A percentile compares a stretch with the other conserved stretches of the same genome.
phyloP scores from a whole-genome alignment of 495 filamentous ascomycete species.

The Halenospora varia region DNA sequence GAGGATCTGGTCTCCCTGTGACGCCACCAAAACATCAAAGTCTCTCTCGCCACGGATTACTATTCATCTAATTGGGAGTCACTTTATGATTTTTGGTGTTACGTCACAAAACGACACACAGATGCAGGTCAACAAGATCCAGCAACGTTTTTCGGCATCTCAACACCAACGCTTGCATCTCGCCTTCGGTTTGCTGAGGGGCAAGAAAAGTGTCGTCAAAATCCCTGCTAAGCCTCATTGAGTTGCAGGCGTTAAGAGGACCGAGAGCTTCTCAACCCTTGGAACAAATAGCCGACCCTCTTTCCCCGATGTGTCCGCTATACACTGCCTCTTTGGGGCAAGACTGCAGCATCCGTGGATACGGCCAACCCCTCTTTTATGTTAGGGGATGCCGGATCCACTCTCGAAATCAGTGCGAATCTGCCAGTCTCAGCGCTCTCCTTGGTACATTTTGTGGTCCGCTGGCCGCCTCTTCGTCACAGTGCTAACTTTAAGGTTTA shows the following conservation, averaged over 20 bases:
- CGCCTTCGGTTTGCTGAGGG: too few relatives aligned
- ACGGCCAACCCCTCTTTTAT: too few relatives aligned
- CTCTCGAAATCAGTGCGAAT: too few relatives aligned
- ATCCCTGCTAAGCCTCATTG: background rate
- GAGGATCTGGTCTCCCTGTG: background rate
- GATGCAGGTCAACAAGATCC: background rate
- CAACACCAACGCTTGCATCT: background rate
- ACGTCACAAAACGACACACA: background rate
- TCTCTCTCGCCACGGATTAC: background rate
- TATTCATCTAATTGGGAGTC: background rate
- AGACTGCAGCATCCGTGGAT: too few relatives aligned
- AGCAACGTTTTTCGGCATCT: background rate
- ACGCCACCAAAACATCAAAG: background rate
- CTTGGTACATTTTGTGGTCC: background rate
- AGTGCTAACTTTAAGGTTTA: slow-evolving; percentile 5
- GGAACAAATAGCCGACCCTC: too few relatives aligned
- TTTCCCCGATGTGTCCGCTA: background rate
- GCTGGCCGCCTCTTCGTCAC: background rate
- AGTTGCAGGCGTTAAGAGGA: too few relatives aligned
- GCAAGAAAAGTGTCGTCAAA: background rate
- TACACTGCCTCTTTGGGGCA: background rate
- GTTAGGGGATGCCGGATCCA: too few relatives aligned
- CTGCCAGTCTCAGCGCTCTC: too few relatives aligned
- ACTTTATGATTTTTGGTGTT: background rate
- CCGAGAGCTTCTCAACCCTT: too few relatives aligned